Conservation (phyloP, 768 basidiomycete species). For the Botryobasidium botryosum region DNA sequence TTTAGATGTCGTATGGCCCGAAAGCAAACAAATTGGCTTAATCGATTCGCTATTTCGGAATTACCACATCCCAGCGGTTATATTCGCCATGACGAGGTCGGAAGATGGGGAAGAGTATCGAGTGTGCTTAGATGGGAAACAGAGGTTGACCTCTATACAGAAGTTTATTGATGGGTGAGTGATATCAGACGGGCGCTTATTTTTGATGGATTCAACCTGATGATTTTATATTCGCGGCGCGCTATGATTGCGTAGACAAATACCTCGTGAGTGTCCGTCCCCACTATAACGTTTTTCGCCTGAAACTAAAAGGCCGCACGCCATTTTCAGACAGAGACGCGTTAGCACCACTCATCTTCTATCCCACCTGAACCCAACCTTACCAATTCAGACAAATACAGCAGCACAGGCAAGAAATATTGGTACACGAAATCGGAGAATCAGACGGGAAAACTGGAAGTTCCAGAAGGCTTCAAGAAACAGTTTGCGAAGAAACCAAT, state of each 20-base stretch:
- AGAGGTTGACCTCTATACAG: conserved; percentile 55
- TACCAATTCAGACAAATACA: no score
- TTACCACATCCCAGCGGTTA: not conserved
- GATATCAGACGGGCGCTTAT: conserved; percentile 14
- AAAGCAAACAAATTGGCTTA: conserved; percentile 54
- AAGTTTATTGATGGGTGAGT: conserved; percentile 14
- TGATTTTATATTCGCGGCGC: no score
- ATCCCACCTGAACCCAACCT: no score
- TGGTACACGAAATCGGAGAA: conserved; percentile 28
- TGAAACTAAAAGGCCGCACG: not conserved
- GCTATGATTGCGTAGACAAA: no score
- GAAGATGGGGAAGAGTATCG: conserved; percentile 26
- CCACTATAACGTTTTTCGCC: not conserved
- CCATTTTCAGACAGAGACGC: no score
- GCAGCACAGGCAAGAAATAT: conserved; percentile 31
- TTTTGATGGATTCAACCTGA: conserved; percentile 35
- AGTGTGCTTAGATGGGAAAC: conserved; percentile 51
- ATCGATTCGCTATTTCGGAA: conserved; percentile 49
- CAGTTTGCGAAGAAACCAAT: conserved; percentile 47
- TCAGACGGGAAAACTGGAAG: conserved; percentile 17
- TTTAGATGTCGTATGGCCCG: conserved; percentile 59
- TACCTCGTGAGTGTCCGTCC: not conserved
- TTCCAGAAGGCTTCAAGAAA: conserved; percentile 40
- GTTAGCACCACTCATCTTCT: no score
- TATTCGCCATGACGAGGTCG: conserved; percentile 1